Conservation (phyloP, 31 red algal species). For the Porphyra umbilicalis region DNA sequence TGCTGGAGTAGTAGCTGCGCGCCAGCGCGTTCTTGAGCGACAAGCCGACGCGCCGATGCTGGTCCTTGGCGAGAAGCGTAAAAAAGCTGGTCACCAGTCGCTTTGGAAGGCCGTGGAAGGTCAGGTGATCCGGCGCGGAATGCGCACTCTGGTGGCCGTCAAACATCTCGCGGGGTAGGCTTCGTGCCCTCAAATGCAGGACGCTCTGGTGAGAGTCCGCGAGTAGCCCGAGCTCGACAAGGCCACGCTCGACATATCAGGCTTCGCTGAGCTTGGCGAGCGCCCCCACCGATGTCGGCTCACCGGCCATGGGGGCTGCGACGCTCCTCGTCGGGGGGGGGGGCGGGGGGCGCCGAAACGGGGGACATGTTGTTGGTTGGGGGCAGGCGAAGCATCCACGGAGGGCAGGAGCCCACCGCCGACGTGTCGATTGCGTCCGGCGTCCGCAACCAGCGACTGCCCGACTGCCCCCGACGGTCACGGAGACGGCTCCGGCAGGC, state of each 20-base stretch:
- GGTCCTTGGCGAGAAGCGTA: not conserved
- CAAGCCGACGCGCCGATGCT: not conserved
- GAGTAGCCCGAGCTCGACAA: not conserved
- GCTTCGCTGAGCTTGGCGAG: not conserved
- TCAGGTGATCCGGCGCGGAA: not conserved
- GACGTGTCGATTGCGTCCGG: no score
- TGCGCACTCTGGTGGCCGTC: not conserved
- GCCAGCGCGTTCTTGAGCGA: not conserved
- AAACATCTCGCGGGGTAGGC: not conserved
- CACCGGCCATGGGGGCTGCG: no score
- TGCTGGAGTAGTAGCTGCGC: not conserved
- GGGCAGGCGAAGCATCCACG: no score
- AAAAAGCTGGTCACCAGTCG: not conserved
- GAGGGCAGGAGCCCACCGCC: no score
- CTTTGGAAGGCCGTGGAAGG: not conserved
- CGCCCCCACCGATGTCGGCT: no score
- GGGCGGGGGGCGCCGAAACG: no score
- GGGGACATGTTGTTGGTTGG: no score
- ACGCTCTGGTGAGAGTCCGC: not conserved
- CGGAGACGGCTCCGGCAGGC: no score
- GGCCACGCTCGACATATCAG: not conserved
- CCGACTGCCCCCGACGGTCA: no score
- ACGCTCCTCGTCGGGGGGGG: no score
- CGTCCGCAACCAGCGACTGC: no score
- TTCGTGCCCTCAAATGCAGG: not conserved